These are phyloP conservation scores for Sutorius eximius DNA, from an alignment of 1,284 basidiomycete species.

Conservation along the genomic window DNA sequence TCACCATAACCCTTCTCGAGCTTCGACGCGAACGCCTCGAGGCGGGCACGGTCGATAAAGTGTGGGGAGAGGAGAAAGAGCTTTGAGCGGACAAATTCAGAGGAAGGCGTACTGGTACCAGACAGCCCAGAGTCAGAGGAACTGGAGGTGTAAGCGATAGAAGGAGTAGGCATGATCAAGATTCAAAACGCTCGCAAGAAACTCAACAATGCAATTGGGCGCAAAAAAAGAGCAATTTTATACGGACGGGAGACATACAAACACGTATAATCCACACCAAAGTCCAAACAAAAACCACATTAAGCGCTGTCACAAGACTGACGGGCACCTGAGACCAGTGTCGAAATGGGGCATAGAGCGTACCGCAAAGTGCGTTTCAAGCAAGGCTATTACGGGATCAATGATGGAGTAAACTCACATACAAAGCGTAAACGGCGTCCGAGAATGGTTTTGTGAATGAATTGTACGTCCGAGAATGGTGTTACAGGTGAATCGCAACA, in stretches of 20 bases:
- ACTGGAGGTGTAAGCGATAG: constrained; percentile 14
- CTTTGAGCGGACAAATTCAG: constrained; percentile 25
- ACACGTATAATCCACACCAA: constrained; percentile 20
- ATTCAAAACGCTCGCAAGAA: constrained; percentile 12
- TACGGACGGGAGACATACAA: constrained; percentile 22
- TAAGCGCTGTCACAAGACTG: constrained; percentile 1
- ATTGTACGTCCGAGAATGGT: neutral
- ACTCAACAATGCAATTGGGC: neutral
- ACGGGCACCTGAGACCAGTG: neutral
- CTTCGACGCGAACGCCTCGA: constrained; percentile 20
- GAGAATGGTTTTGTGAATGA: neutral
- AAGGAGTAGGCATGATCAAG: constrained; percentile 22
- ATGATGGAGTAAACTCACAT: constrained; percentile 12
- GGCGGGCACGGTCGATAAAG: constrained; percentile 12
- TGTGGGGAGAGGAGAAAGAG: constrained; percentile 26
- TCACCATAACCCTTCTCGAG: constrained; percentile 34
- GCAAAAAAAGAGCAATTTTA: constrained; percentile 22
- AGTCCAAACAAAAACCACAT: constrained; percentile 1
- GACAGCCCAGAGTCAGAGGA: constrained; percentile 21
- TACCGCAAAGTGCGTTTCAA: neutral
- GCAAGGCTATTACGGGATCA: neutral
- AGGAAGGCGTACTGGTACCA: constrained; percentile 28
- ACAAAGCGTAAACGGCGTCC: neutral
- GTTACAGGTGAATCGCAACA: neutral
- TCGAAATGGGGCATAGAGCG: neutral